Base-by-base conservation (phyloP, 768 basidiomycete genomes). In the Agaricus blazei region DNA sequence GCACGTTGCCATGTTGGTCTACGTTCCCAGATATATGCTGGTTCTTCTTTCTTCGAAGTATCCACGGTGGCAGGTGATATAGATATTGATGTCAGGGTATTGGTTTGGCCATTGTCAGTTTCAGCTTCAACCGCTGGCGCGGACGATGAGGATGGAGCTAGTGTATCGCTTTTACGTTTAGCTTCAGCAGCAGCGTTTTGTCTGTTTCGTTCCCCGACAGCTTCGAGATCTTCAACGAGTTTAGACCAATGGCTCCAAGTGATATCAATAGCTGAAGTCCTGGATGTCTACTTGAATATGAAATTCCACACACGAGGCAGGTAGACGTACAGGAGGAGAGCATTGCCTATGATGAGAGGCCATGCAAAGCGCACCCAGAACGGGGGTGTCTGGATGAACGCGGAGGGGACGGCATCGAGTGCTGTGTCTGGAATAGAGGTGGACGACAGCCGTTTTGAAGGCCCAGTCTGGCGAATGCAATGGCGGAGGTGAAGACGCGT, bases 1-100 rank as follows among this genome's bases (percentile, higher is more conserved):
- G 65, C 52, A 11, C 72, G 65, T 53, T 73, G 70, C 68, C 68
- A 73, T 36, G 55, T 52, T 4, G 72, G 70, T n/a, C 72, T 69
- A 29, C 64, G 59, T 27, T 59, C 60, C 52, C 67, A 70, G 40
- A 57, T 48, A 19, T 64, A 54, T 24, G 51, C 34, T 57, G 50
- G 7, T 37, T 24, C n/a, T 41, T 49, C 15, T 28, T 44, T 34
- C 34, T 34, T 34, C 34, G 34, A 11, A 8, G 3, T 11, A 34
- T 34, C 34, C 4, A 11, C 5, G 34, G 7, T 34, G 7, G 34
- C 11, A 34, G 34, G 34, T 34, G 34, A 34, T 34, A 34, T 8
- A 34, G 34, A 11, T 3, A 3, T 34, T 11, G 34, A 34, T 8
- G 34, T 34, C 11, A 3, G 11, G 34, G 2, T 34, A 34, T 11